phyloP scores from a whole-genome alignment of 768 basidiomycete genomes.

The Chalciporus piperatus region DNA sequence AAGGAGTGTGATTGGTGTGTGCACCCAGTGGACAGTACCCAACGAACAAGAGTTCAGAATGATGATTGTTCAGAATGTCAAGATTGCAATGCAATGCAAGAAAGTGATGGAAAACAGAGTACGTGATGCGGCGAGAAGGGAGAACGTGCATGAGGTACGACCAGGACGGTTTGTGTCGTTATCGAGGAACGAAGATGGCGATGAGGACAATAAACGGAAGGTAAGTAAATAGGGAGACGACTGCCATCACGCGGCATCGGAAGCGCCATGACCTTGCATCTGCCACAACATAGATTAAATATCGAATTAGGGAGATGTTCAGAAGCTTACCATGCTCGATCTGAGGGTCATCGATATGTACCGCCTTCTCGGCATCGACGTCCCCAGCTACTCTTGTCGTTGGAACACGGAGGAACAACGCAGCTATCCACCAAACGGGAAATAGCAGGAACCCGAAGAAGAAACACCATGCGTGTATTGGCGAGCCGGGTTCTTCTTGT shows the following conservation, averaged over 20 bases:
- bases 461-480: conserved; percentile 75
- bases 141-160: conserved; percentile 8
- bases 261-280: conserved; percentile 73
- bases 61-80: conserved; percentile 16
- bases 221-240: conserved; percentile 68
- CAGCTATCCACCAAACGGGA: conserved; percentile 67
- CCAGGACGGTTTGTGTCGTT: conserved; percentile 12
- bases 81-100: conserved; percentile 26
- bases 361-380: conserved; percentile 59
- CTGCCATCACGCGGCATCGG: conserved; percentile 72
- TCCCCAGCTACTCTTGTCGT: conserved; percentile 61
- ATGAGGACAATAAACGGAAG: conserved; percentile 75
- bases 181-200: conserved; percentile 54
- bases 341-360: conserved; percentile 76
- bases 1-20: conserved; percentile 10
- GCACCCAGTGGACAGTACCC: conserved; percentile 12
- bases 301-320: neutral
- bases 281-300: conserved; percentile 26
- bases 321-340: conserved; percentile 64
- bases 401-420: conserved; percentile 51
- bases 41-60: conserved; percentile 10
- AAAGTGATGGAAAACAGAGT: conserved; percentile 13
- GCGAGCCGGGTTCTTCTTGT: conserved; percentile 48
- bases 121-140: conserved; percentile 1
- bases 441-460: conserved; percentile 63